Evolutionary conservation across 1,284 basidiomycete genomes (phyloP), one percentile per base, ranked within the genome.

Genomic region (Neonothopanus nambi): DNA sequence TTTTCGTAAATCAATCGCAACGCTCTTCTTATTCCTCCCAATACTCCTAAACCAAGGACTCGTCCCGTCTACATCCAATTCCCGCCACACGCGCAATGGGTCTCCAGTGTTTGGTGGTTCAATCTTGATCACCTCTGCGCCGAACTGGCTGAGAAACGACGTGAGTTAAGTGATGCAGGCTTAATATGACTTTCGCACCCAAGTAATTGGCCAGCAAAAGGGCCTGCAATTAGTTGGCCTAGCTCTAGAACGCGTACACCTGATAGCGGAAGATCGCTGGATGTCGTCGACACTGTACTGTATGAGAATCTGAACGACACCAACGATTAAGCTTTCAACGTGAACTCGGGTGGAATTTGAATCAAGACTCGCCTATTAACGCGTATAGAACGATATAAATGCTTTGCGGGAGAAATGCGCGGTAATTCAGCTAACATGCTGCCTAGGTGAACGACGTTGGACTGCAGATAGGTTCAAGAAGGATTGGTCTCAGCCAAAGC

Each of bases 41-140:
- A 87, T 76, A 60, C 85, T 86, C 39, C 85, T 70, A 67, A 85
- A 88, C 86, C 85, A 88, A 0, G 84, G 84, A 56, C 85, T 85
- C 1, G 81, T 80, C 1, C 85, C 84, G 59, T 88, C 85, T 0
- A 79, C 71, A 58, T 88, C 86, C 20, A 85, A 73, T 58, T 88
- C 86, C 51, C 86, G 69, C 84, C 84, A 87, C 2, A 84, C 79
- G 5, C 86, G 80, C n/a, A 88, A 66, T 4, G 85, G 84, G 57
- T 88, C 85, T 3, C 86, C 86, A 9, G 65, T 69, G 5, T 70
- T 70, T 1, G 84, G 85, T 0, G 83, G 77, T 58, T 88, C 85
- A 13, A 88, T 70, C 61, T 88, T 88, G 69, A 87, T 85, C 8
- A 88, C 71, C 56, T 88, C 84, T 13, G 85, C 85, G 13, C 85